phyloP scores from a whole-genome alignment of 116 monocot species.

The Phalaenopsis hybrid region DNA sequence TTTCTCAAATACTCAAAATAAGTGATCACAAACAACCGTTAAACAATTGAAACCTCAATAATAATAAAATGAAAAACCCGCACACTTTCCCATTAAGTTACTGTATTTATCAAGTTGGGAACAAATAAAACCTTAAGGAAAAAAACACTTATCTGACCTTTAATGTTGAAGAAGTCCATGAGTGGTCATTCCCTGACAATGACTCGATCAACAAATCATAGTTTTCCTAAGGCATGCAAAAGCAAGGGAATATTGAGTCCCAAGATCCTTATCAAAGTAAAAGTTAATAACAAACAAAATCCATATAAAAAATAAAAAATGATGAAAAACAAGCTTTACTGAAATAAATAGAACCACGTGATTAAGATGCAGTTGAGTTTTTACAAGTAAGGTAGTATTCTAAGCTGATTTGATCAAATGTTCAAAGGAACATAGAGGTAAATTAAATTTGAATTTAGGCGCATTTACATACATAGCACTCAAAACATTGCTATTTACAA shows the following conservation, averaged over 20 bases:
- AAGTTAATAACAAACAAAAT: neutral
- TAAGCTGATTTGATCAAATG: too few relatives aligned
- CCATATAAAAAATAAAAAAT: neutral
- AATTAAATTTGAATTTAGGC: neutral
- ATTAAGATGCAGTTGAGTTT: too few relatives aligned
- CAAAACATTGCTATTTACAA: too few relatives aligned
- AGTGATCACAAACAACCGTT: too few relatives aligned
- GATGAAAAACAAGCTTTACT: neutral
- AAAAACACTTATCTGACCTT: conserved; percentile 33
- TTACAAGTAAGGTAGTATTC: too few relatives aligned
- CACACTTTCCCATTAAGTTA: too few relatives aligned
- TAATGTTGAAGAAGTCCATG: conserved; percentile 71
- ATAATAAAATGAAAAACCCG: too few relatives aligned
- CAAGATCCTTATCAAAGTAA: neutral
- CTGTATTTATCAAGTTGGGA: neutral
- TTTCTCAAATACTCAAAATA: too few relatives aligned
- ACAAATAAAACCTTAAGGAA: neutral
- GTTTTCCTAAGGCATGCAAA: conserved; percentile 39
- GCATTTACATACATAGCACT: too few relatives aligned
- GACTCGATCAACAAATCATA: conserved; percentile 64
- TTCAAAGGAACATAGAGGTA: too few relatives aligned
- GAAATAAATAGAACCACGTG: too few relatives aligned
- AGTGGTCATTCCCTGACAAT: conserved; percentile 62
- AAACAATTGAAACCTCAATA: too few relatives aligned
- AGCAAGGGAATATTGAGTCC: neutral